Base-by-base conservation (phyloP, 495 filamentous ascomycete genomes). In the Tuber umbilicatum region DNA sequence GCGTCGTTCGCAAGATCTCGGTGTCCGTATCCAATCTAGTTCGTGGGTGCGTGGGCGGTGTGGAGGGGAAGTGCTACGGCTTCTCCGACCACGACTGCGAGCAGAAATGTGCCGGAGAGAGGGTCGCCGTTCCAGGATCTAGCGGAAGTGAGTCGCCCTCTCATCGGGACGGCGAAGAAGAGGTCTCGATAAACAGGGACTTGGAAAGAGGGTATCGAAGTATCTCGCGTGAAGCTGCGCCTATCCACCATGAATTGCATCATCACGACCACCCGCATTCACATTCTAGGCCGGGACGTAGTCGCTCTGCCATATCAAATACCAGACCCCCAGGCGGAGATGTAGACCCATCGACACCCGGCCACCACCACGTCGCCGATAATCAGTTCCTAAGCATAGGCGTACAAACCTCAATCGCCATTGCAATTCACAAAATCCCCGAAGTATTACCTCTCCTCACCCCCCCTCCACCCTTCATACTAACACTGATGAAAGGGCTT, bases 341-440 rank as follows among this genome's bases (percentile, higher is more conserved):
- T 35, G 27, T 35, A 64, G 55, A 19, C 31, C 68, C 77, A 84
- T 76, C 69, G 73, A 27, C 76, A 64, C 70, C 27, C 17, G 81
- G 81, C 81, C 95, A 99, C 79, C 95, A 99, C 83, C 95, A 99
- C 79, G 95, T 98, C n/a, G 92, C 94, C 0, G 89, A 91, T 71
- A 99, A 99, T 84, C 92, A 92, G 37, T 98, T 97, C 82, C 86
- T 98, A 69, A 92, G 91, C 68, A 94, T 98, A 73, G 93, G 94
- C 21, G 87, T 97, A 7, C 95, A 98, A 83, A 97, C 94, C 0
- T 92, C 91, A 14, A 89, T 97, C 70, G 96, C 95, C 67, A 98
- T 99, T 80, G 93, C 95, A 14, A 85, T 99, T 1, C 95, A 99
- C 85, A 99, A 99, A 82, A 90, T 97, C 31, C 95, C 96, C 5